These are phyloP conservation scores for Colletotrichum tamarilloi DNA, from an alignment of 2,329 filamentous ascomycete genomes.

Conservation along the genomic window DNA sequence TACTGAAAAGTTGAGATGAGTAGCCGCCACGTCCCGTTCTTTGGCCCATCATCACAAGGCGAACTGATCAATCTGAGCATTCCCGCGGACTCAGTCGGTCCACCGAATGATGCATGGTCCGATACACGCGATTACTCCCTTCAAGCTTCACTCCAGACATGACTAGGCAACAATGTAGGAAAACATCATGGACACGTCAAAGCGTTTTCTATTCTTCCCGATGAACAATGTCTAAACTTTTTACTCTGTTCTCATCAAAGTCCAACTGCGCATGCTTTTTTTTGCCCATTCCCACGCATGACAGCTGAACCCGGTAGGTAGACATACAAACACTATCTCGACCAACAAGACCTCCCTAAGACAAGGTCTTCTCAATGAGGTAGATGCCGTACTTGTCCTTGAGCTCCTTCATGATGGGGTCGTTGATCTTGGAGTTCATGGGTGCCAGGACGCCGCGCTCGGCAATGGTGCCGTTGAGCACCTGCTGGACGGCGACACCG, in stretches of 20 bases:
- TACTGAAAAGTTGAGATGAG: constrained; percentile 4
- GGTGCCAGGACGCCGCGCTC: constrained; percentile 83
- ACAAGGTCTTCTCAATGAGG: constrained; percentile 75
- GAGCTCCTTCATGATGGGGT: constrained; percentile 80
- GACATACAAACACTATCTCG: background rate
- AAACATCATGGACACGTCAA: background rate
- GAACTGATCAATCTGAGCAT: background rate
- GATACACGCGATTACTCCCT: background rate
- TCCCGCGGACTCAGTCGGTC: background rate
- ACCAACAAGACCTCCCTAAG: constrained; percentile 39
- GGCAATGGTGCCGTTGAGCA: constrained; percentile 78
- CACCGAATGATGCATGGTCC: background rate
- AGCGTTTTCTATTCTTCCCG: background rate
- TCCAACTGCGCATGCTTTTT: background rate
- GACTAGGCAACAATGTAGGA: background rate
- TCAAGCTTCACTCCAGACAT: background rate
- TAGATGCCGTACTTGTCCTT: constrained; percentile 81
- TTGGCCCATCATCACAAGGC: background rate
- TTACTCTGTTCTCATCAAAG: background rate
- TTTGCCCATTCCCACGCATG: background rate
- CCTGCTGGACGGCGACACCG: constrained; percentile 74
- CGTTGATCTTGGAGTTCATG: constrained; percentile 77
- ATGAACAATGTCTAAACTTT: background rate
- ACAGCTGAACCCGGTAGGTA: background rate
- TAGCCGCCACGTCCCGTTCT: background rate